Evolutionary conservation across 306 rosid genomes (phyloP), one percentile per base, ranked within the genome.

Genomic region (Leucaena leucocephala): DNA sequence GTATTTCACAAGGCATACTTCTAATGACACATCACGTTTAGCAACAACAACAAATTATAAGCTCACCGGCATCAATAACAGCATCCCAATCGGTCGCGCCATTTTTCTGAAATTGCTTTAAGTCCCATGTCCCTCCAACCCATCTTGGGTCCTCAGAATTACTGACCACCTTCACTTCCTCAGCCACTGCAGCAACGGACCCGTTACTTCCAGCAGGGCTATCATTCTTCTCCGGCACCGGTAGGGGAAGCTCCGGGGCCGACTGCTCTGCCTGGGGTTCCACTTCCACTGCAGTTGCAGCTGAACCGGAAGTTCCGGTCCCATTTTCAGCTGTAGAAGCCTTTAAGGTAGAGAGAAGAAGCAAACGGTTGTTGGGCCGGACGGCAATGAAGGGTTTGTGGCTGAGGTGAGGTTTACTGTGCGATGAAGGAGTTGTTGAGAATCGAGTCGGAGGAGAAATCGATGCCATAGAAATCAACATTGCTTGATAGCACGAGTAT

Each of bases 91-190:
- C 90, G 15, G 88, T 83, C 36, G 61, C 78, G 9, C 90, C 88
- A 77, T 79, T 70, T 38, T 86, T 90, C 88, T 61, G 80, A 80
- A 90, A 90, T 82, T 88, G 94, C 84, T 73, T 88, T 87, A 90
- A 78, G 77, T 90, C 89, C 94, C 94, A 90, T 43, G 89, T 90
- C 80, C 94, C 94, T 76, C 74, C 82, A 27, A 86, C 76, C 94
- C 94, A 90, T 78, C 68, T 90, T 22, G 87, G 78, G 67, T 88
- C 85, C 74, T 77, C 87, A 45, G 86, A 90, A 65, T 72, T 67
- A 13, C 34, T 72, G 40, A 82, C 79, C 21, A 67, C 74, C 62
- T 68, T 64, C 49, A 76, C 89, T 78, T 85, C 90, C 52, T 38
- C 74, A 6, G 81, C 68, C 78, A 65, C 79, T 0, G 80, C 52